These are phyloP conservation scores for Yamadazyma aaseri DNA, from an alignment of 1,139 yeast genomes.

Conservation along the genomic window DNA sequence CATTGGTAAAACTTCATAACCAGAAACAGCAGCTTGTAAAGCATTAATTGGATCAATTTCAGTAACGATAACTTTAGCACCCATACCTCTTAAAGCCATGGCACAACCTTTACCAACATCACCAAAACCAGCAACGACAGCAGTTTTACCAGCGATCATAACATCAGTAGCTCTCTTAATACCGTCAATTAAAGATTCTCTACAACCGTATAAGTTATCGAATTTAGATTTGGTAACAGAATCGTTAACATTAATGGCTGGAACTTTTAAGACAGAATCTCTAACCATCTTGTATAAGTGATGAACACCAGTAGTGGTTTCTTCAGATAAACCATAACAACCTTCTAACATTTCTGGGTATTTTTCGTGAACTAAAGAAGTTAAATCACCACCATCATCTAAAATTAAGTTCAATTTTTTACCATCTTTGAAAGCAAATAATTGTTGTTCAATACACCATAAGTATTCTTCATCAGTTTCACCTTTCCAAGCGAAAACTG, in stretches of 20 bases:
- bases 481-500: slow-evolving; percentile 99
- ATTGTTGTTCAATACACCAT: slow-evolving; percentile 99
- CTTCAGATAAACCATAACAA: slow-evolving; percentile 97
- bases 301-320: slow-evolving; percentile 99
- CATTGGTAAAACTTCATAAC: slow-evolving; percentile 97
- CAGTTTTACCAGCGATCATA: slow-evolving; percentile 99
- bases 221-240: slow-evolving; percentile 99
- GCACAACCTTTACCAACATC: slow-evolving; percentile 99
- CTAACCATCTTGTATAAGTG: slow-evolving; percentile 96
- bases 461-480: slow-evolving; percentile 99
- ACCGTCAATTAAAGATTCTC: slow-evolving; percentile 98
- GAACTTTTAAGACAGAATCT: slow-evolving; percentile 91
- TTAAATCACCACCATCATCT: slow-evolving; percentile 99
- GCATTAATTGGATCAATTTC: slow-evolving; percentile 99
- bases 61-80: slow-evolving; percentile 97
- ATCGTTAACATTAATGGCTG: slow-evolving; percentile 99
- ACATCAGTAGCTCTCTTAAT: slow-evolving; percentile 99
- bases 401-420: slow-evolving; percentile 95
- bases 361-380: slow-evolving; percentile 95
- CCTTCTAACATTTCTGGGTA: slow-evolving; percentile 96
- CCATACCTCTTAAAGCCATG: slow-evolving; percentile 98
- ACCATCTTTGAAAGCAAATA: slow-evolving; percentile 96
- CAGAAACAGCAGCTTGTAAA: slow-evolving; percentile 98
- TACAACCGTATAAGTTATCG: slow-evolving; percentile 99
- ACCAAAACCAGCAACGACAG: slow-evolving; percentile 99